phyloP scores from a whole-genome alignment of 306 rosid species.

The Castanopsis chinensis region DNA sequence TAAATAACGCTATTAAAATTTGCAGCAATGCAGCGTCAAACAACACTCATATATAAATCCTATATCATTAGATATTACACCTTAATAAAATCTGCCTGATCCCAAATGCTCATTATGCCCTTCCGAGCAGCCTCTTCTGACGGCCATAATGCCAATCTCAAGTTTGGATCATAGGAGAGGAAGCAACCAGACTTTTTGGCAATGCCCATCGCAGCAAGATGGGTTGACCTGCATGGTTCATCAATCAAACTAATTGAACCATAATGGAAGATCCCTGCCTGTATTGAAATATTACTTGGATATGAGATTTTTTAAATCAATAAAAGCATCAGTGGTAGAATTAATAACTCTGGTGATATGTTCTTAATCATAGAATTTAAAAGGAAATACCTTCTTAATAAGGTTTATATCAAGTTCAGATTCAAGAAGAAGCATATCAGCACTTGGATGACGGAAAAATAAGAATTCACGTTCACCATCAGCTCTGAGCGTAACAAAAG shows the following conservation, averaged over 20 bases:
- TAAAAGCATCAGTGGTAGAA: neutral
- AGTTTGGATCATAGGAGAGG: slow-evolving; percentile 91
- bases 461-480: slow-evolving; percentile 94
- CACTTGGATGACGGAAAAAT: slow-evolving; percentile 90
- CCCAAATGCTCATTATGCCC: slow-evolving; percentile 84
- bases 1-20: neutral
- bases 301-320: neutral
- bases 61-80: slow-evolving; percentile 21
- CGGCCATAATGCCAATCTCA: slow-evolving; percentile 87
- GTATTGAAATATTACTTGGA: slow-evolving; percentile 28
- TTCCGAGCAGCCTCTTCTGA: slow-evolving; percentile 68
- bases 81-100: slow-evolving; percentile 84
- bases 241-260: slow-evolving; percentile 96
- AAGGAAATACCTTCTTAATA: slow-evolving; percentile 47
- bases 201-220: slow-evolving; percentile 71
- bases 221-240: slow-evolving; percentile 82
- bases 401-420: slow-evolving; percentile 72
- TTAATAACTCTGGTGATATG: neutral
- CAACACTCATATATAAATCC: neutral
- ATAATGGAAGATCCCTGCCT: slow-evolving; percentile 81
- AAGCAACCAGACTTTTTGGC: slow-evolving; percentile 75
- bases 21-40: neutral
- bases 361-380: slow-evolving; percentile 2
- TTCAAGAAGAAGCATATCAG: slow-evolving; percentile 87
- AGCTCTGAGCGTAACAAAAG: slow-evolving; percentile 83